Evolutionary conservation across 1,284 basidiomycete species (phyloP).

Genomic region (Ustilago bromivora): DNA sequence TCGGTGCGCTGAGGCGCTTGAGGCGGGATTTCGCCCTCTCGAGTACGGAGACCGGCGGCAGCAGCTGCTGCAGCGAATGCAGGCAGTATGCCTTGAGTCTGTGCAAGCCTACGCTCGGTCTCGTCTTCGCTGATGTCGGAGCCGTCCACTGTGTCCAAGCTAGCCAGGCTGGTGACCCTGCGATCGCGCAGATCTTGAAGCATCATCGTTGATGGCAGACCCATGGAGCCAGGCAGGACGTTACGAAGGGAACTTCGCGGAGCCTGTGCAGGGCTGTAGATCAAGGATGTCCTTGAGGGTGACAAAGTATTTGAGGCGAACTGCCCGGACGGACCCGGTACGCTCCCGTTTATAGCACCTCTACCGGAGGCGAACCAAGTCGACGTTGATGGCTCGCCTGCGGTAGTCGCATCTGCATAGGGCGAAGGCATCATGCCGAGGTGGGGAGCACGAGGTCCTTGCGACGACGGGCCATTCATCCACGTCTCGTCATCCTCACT

Average conservation of each 20-base stretch:
- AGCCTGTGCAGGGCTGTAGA: conserved; percentile 19
- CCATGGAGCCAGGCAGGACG: conserved; percentile 42
- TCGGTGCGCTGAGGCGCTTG: conserved; percentile 55
- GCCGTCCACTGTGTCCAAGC: conserved; percentile 54
- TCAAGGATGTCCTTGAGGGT: conserved; percentile 20
- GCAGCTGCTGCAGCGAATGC: conserved; percentile 42
- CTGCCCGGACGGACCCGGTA: neutral
- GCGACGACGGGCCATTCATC: conserved; percentile 5
- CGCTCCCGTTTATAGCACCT: neutral
- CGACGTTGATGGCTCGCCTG: conserved; percentile 22
- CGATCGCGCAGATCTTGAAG: conserved; percentile 48
- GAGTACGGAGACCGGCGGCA: conserved; percentile 29
- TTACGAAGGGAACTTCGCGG: conserved; percentile 25
- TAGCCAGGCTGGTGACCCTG: conserved; percentile 57
- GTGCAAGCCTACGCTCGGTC: conserved; percentile 49
- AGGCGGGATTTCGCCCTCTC: conserved; percentile 33
- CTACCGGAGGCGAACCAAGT: conserved; percentile 23
- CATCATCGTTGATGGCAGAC: conserved; percentile 44
- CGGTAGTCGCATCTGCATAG: conserved; percentile 11
- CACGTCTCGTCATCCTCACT: conserved; percentile 31
- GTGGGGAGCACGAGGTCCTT: conserved; percentile 26
- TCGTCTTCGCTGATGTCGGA: conserved; percentile 62
- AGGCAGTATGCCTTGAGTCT: conserved; percentile 40
- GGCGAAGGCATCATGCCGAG: conserved; percentile 40
- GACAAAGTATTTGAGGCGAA: conserved; percentile 22